Base-by-base conservation (phyloP, 2,329 filamentous ascomycete genomes). In the Lachnellula willkommii region DNA sequence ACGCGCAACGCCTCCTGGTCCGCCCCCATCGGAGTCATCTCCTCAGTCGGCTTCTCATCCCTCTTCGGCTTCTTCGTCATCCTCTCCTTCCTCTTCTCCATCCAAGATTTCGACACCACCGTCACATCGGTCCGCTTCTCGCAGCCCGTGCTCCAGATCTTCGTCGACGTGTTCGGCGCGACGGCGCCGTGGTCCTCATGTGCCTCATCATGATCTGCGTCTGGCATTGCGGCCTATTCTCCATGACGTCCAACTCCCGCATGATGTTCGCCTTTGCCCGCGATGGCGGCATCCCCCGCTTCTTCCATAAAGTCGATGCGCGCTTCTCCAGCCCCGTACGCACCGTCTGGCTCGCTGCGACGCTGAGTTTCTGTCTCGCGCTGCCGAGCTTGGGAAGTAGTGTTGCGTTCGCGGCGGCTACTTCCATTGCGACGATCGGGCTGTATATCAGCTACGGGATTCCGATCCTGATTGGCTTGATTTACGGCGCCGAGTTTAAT, bases 211-310 rank as follows among this genome's bases (percentile, higher is more conserved):
- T 83, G 61, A 69, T 83, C 35, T 83, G 81, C 54, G 78, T 83
- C 3, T 84, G 81, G 81, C 81, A 83, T 64, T 82, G 79, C 57
- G 81, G 80, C 0, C 72, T 83, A 0, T 83, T 84, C 64, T 77
- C 74, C 50, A 73, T 84, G 72, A 83, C 80, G 0, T 76, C 73
- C 50, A 82, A 82, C 63, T 77, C 74, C 40, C 73, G 80, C 26
- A 83, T 82, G 80, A 82, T 82, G 78, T 83, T 81, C 61, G 79
- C 79, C 1, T 82, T 83, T 62, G 72, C 76, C 0, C 73, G 80
- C 15, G 80, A 83, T 60, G 72, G 77, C n/a, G 80, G 79, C 17
- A 77, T 83, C 58, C 79, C 74, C 35, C 66, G 71, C 9, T 80
- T 80, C 68, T 83, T 83, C 69, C 74, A 80, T 65, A 71, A 75